These are phyloP conservation scores for Arachis hypogaea DNA, from an alignment of 306 rosid species.

Conservation along the genomic window DNA sequence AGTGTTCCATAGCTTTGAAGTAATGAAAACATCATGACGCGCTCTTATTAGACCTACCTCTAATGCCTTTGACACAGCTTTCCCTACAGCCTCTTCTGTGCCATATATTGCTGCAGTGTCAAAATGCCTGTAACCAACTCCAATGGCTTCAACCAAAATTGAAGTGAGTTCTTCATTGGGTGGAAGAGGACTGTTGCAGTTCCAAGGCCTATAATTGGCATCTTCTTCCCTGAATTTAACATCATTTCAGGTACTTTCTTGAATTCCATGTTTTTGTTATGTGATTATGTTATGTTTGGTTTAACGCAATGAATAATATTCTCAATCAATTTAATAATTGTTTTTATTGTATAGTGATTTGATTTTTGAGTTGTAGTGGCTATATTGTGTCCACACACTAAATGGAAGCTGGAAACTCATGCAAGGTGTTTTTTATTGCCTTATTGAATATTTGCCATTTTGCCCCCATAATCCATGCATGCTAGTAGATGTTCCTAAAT, in stretches of 20 bases:
- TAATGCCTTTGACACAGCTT: slow-evolving; percentile 30
- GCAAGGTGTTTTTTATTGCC: neutral
- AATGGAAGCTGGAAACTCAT: no score
- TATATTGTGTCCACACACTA: slow-evolving; percentile 19
- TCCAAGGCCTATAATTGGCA: slow-evolving; percentile 34
- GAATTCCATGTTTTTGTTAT: slow-evolving; percentile 21
- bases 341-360: neutral
- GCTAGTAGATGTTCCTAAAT: neutral
- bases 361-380: slow-evolving; percentile 7
- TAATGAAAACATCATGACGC: slow-evolving; percentile 46
- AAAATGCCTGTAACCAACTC: slow-evolving; percentile 32
- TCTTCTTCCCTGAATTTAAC: slow-evolving; percentile 27
- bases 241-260: slow-evolving; percentile 20
- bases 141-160: slow-evolving; percentile 30
- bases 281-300: slow-evolving; percentile 2
- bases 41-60: slow-evolving; percentile 42
- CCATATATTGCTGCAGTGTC: slow-evolving; percentile 38
- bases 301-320: slow-evolving; percentile 5
- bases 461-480: neutral
- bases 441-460: neutral
- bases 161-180: neutral
- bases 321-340: neutral
- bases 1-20: slow-evolving; percentile 46
- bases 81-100: slow-evolving; percentile 27
- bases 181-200: slow-evolving; percentile 34